These are phyloP conservation scores for Trifolium fragiferum DNA, from an alignment of 306 rosid genomes.

Conservation along the genomic window DNA sequence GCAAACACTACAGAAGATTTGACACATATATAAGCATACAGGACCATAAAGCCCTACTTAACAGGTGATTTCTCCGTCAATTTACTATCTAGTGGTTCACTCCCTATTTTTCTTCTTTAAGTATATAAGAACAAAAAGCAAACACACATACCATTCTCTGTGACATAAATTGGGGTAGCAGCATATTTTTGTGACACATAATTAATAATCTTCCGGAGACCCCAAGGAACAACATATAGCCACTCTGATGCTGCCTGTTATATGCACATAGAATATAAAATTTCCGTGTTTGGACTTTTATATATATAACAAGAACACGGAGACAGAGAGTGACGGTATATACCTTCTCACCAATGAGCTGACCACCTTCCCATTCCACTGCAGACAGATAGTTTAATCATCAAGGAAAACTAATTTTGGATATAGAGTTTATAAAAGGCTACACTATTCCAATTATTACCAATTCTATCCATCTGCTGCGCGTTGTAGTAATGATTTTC, in stretches of 20 bases:
- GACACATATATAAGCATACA: neutral
- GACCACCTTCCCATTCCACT: conserved; percentile 91
- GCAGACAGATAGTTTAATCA: conserved; percentile 43
- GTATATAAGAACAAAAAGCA: neutral
- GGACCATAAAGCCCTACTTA: neutral
- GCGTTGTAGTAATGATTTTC: conserved; percentile 53
- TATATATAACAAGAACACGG: conserved; percentile 3
- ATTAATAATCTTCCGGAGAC: conserved; percentile 73
- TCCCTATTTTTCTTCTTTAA: conserved; percentile 13
- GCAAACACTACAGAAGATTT: conserved; percentile 60
- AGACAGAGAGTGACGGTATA: conserved; percentile 32
- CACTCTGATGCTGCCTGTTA: conserved; percentile 98
- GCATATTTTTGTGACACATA: conserved; percentile 69
- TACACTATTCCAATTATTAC: conserved; percentile 45
- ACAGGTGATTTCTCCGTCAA: conserved; percentile 4
- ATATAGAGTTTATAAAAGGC: conserved; percentile 15
- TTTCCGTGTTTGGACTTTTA: neutral
- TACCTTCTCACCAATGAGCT: conserved; percentile 87
- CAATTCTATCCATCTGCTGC: conserved; percentile 66
- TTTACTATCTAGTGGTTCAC: conserved; percentile 10
- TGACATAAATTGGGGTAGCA: conserved; percentile 63
- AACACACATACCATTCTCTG: conserved; percentile 80
- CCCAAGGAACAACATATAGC: conserved; percentile 99
- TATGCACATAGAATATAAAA: conserved; percentile 28
- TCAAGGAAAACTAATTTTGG: conserved; percentile 23